phyloP scores from a whole-genome alignment of 139 green algal genomes.

The Gonium pectorale region DNA sequence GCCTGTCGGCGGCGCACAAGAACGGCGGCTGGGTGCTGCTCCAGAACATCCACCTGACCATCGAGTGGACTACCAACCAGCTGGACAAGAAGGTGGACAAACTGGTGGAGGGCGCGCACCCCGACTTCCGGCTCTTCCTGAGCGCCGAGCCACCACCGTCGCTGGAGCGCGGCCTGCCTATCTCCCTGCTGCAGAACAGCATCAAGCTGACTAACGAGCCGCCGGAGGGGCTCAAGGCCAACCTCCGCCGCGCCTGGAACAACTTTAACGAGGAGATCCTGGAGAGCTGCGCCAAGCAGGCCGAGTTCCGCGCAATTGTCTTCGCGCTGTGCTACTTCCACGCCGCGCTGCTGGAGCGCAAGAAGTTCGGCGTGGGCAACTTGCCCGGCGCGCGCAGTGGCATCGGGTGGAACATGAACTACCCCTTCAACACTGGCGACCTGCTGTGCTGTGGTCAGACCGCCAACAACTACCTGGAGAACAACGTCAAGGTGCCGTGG shows the following conservation, averaged over 20 bases:
- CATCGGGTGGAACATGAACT: constrained; percentile 97
- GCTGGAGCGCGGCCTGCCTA: constrained; percentile 87
- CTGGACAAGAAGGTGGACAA: constrained; percentile 91
- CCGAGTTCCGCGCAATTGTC: constrained; percentile 87
- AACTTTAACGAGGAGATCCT: constrained; percentile 91
- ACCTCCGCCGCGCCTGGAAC: constrained; percentile 84
- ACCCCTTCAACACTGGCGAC: constrained; percentile 95
- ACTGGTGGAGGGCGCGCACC: constrained; percentile 84
- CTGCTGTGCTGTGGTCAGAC: constrained; percentile 89
- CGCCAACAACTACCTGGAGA: constrained; percentile 92
- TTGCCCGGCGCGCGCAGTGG: constrained; percentile 76
- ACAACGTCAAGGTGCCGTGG: constrained; percentile 90
- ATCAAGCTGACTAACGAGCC: constrained; percentile 97
- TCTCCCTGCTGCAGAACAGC: constrained; percentile 89
- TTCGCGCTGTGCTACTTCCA: constrained; percentile 96
- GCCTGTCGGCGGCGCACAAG: constrained; percentile 83
- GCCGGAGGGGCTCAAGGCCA: constrained; percentile 86
- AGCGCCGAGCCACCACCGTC: constrained; percentile 89
- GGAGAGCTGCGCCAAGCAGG: constrained; percentile 88
- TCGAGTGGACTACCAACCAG: constrained; percentile 87
- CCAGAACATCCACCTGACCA: constrained; percentile 83
- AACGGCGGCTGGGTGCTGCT: constrained; percentile 96
- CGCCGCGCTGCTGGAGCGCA: constrained; percentile 89
- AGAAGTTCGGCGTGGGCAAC: constrained; percentile 96
- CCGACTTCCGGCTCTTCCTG: constrained; percentile 93